Conservation (phyloP, 139 green algal genomes). For the Spirogloea muscicola region DNA sequence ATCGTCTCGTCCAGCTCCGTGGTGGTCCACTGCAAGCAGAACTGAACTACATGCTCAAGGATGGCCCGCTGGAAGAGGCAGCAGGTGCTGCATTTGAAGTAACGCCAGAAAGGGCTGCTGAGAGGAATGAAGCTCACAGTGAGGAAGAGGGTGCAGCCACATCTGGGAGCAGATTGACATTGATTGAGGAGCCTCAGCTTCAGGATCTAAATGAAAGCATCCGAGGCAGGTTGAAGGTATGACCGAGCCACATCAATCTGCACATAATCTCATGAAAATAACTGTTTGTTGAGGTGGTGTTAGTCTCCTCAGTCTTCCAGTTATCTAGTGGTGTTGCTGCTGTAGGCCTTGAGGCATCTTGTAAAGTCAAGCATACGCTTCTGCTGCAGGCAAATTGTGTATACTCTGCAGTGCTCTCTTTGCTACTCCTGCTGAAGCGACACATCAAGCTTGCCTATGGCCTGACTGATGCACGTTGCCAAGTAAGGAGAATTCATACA, state of each 20-base stretch:
- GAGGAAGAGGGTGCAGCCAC: conserved; percentile 2
- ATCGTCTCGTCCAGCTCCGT: conserved; percentile 55
- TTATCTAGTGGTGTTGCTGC: not conserved
- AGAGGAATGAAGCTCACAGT: conserved; percentile 1
- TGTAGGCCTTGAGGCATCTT: not conserved
- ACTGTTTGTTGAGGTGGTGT: not conserved
- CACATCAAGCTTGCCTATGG: conserved; percentile 30
- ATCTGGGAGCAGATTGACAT: not conserved
- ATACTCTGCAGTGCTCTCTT: conserved; percentile 11
- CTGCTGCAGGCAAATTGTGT: conserved; percentile 15
- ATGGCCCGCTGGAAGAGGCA: conserved; percentile 1
- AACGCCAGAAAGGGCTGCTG: not conserved
- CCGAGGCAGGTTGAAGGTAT: too few relatives aligned
- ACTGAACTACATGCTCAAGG: not conserved
- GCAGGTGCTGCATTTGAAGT: not conserved
- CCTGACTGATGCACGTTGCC: conserved; percentile 25
- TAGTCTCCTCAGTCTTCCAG: not conserved
- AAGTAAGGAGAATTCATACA: too few relatives aligned
- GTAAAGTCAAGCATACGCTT: not conserved
- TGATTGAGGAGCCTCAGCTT: too few relatives aligned
- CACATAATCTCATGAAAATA: not conserved
- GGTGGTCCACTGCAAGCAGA: conserved; percentile 38
- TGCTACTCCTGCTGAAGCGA: conserved; percentile 36
- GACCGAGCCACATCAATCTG: too few relatives aligned
- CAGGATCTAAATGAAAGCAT: too few relatives aligned